Evolutionary conservation across 805 yeast genomes (phyloP).

Genomic region (Blastobotrys chiropterorum): DNA sequence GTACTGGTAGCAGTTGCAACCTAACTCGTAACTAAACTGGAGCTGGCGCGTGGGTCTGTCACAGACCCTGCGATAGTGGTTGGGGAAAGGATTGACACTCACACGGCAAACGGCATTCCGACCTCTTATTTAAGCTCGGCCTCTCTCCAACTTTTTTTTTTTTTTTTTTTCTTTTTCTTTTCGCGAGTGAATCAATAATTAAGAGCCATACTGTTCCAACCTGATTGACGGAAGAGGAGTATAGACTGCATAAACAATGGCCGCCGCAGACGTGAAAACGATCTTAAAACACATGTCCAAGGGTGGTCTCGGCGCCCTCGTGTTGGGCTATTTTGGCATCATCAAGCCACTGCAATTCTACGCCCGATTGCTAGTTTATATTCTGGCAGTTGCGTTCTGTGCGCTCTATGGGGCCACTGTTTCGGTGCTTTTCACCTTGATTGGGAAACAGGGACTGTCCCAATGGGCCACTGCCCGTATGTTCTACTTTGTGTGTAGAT

Average conservation of each 20-base stretch:
- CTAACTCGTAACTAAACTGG: too few species aligned
- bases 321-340: conserved; percentile 28
- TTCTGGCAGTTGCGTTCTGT: conserved; percentile 24
- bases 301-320: conserved; percentile 15
- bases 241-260: neutral
- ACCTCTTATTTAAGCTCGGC: too few species aligned
- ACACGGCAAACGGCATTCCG: neutral
- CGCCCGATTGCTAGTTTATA: conserved; percentile 27
- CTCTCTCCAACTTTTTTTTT: too few species aligned
- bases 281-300: conserved; percentile 8
- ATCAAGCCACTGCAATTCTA: conserved; percentile 31
- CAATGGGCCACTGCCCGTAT: conserved; percentile 89
- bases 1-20: too few species aligned
- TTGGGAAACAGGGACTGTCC: conserved; percentile 72
- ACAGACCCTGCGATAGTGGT: too few species aligned
- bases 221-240: too few species aligned
- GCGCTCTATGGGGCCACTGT: conserved; percentile 59
- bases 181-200: too few species aligned
- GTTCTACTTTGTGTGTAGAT: conserved; percentile 58
- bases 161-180: too few species aligned
- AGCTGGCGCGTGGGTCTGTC: too few species aligned
- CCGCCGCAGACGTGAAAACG: neutral
- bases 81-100: neutral
- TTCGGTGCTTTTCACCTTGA: conserved; percentile 55
- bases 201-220: too few species aligned